phyloP scores from a whole-genome alignment of 805 yeast species.

The Ogataea nonfermentans region DNA sequence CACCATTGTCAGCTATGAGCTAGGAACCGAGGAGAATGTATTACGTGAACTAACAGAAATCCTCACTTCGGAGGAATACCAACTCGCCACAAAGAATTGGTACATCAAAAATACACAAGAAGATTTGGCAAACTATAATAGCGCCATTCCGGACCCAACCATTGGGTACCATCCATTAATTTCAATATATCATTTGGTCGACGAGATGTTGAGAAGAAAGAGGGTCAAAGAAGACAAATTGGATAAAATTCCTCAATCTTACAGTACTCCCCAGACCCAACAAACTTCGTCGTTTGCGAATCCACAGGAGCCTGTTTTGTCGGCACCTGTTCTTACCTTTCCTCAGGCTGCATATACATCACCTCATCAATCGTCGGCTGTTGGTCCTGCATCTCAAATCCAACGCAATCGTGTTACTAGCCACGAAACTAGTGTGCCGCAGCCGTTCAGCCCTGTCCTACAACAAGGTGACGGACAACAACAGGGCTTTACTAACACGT shows the following conservation, averaged over 20 bases:
- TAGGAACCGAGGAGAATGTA: slow-evolving; percentile 66
- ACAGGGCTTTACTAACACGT: slow-evolving; percentile 24
- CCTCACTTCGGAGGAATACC: slow-evolving; percentile 65
- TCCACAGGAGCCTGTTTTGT: slow-evolving; percentile 16
- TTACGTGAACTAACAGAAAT: slow-evolving; percentile 54
- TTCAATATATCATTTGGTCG: slow-evolving; percentile 82
- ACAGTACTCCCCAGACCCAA: slow-evolving; percentile 15
- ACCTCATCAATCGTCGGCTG: slow-evolving; percentile 28
- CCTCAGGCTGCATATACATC: slow-evolving; percentile 46
- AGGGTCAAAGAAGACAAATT: slow-evolving; percentile 52
- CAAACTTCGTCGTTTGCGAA: slow-evolving; percentile 14
- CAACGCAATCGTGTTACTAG: slow-evolving; percentile 16
- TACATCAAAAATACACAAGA: slow-evolving; percentile 40
- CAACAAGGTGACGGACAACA: slow-evolving; percentile 17
- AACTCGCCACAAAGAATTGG: slow-evolving; percentile 63
- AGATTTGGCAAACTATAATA: slow-evolving; percentile 22
- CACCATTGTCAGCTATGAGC: slow-evolving; percentile 75
- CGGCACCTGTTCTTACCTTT: slow-evolving; percentile 32
- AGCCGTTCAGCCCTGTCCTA: slow-evolving; percentile 17
- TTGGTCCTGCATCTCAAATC: slow-evolving; percentile 23
- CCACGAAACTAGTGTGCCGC: slow-evolving; percentile 14
- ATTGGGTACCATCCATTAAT: slow-evolving; percentile 84
- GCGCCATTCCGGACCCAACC: slow-evolving; percentile 66
- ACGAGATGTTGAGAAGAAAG: slow-evolving; percentile 76
- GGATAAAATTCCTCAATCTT: slow-evolving; percentile 21